Evolutionary conservation across 495 filamentous ascomycete species (phyloP).

Genomic region (Astrocystis sublimbata): DNA sequence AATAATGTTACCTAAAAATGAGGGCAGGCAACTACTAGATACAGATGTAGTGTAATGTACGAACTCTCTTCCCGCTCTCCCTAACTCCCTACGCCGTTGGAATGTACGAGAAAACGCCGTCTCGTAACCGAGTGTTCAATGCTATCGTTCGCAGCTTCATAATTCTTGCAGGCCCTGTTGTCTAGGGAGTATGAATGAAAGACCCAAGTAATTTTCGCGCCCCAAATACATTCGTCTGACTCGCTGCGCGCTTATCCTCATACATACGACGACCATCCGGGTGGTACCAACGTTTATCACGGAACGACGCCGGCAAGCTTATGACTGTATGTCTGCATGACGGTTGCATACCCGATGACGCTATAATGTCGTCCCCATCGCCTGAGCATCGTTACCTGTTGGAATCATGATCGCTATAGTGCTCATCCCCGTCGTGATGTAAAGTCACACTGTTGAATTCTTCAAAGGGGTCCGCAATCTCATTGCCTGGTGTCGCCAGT

Average conservation of each 20-base stretch:
- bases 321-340: not conserved
- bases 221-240: not conserved
- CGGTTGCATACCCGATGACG: not conserved
- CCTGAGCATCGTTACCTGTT: constrained; percentile 27
- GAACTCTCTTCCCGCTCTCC: not conserved
- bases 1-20: constrained; percentile 19
- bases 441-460: constrained; percentile 99
- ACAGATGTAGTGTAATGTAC: constrained; percentile 6
- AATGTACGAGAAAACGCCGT: constrained; percentile 9
- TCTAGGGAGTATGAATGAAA: not conserved
- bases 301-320: not conserved
- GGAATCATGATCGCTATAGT: constrained; percentile 30
- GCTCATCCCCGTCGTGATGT: constrained; percentile 89
- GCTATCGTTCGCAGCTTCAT: constrained; percentile 10
- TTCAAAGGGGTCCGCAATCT: constrained; percentile 91
- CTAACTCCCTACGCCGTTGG: constrained; percentile 14
- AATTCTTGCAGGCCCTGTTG: not conserved
- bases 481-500: constrained; percentile 79
- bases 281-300: constrained; percentile 2
- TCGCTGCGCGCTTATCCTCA: not conserved
- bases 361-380: constrained; percentile 3
- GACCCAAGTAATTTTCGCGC: not conserved
- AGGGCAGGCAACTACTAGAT: constrained; percentile 13
- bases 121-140: constrained; percentile 15
- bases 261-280: constrained; percentile 7